These are phyloP conservation scores for Hyaloscypha variabilis DNA, from an alignment of 495 filamentous ascomycete genomes.

Conservation along the genomic window DNA sequence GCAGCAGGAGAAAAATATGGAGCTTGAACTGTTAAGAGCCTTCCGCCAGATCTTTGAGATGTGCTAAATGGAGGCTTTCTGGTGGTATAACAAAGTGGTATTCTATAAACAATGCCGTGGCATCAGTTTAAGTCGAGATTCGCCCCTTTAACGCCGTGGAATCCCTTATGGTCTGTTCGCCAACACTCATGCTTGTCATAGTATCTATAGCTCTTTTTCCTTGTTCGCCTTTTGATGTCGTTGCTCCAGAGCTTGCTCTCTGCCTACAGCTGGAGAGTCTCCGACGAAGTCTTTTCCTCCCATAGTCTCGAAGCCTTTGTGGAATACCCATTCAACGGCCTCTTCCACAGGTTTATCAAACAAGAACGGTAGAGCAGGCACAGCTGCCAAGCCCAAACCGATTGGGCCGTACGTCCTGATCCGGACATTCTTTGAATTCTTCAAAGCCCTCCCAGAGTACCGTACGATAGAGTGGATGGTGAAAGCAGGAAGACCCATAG, in stretches of 20 bases:
- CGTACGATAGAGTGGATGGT: conserved; percentile 92
- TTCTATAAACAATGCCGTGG: conserved; percentile 44
- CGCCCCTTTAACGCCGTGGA: conserved; percentile 12
- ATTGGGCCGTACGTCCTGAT: conserved; percentile 88
- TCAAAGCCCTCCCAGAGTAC: conserved; percentile 82
- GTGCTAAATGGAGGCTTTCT: neutral
- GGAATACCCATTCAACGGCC: conserved; percentile 87
- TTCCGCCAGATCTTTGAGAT: neutral
- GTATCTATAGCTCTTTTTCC: conserved; percentile 54
- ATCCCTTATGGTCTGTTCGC: conserved; percentile 6
- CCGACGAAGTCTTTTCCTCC: conserved; percentile 63
- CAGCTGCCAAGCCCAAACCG: conserved; percentile 83
- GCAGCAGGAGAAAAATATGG: too few species aligned
- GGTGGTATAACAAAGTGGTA: conserved; percentile 13
- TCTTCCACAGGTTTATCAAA: conserved; percentile 95
- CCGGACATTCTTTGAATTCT: conserved; percentile 70
- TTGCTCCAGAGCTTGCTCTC: conserved; percentile 54
- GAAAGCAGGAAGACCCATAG: conserved; percentile 86
- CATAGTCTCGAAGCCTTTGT: conserved; percentile 70
- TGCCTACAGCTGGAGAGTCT: conserved; percentile 51
- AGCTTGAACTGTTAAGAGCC: too few species aligned
- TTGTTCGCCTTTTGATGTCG: conserved; percentile 44
- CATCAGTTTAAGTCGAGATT: conserved; percentile 42
- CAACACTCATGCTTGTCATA: neutral
- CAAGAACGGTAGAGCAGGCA: conserved; percentile 84